Evolutionary conservation across 495 filamentous ascomycete species (phyloP).

Genomic region (Cryomyces minteri): DNA sequence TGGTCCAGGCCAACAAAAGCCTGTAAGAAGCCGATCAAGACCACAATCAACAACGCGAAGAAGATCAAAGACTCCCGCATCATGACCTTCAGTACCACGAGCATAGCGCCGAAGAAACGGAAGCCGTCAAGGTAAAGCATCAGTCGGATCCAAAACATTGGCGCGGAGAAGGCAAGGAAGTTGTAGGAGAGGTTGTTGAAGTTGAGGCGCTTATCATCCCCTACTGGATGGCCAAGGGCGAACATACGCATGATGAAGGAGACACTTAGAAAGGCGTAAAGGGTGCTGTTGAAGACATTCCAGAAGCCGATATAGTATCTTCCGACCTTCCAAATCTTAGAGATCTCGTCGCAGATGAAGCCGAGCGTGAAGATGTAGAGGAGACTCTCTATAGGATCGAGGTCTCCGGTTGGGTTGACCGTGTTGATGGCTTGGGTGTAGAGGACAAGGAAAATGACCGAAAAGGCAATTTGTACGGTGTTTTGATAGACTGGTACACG

Average conservation of each 20-base stretch:
- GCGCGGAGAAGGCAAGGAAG: slow-evolving; percentile 76
- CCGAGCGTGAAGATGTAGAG: slow-evolving; percentile 84
- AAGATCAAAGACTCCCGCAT: slow-evolving; percentile 98
- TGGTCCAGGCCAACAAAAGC: slow-evolving; percentile 90
- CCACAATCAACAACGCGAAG: slow-evolving; percentile 78
- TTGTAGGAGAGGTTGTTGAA: slow-evolving; percentile 80
- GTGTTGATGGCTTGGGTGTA: slow-evolving; percentile 89
- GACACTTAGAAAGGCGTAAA: slow-evolving; percentile 59
- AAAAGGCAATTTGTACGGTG: slow-evolving; percentile 65
- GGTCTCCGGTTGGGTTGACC: slow-evolving; percentile 57
- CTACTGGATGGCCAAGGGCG: slow-evolving; percentile 44
- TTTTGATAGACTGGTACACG: slow-evolving; percentile 86
- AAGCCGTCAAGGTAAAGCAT: slow-evolving; percentile 82
- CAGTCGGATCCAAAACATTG: slow-evolving; percentile 93
- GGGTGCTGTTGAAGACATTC: slow-evolving; percentile 77
- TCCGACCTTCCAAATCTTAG: slow-evolving; percentile 87
- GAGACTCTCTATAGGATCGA: slow-evolving; percentile 69
- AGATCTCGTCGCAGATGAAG: slow-evolving; percentile 74
- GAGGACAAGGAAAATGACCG: slow-evolving; percentile 60
- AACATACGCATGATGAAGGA: slow-evolving; percentile 63
- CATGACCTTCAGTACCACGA: slow-evolving; percentile 95
- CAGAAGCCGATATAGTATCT: slow-evolving; percentile 80
- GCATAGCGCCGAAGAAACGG: slow-evolving; percentile 94
- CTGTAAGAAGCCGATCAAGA: slow-evolving; percentile 82
- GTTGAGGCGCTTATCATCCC: slow-evolving; percentile 30